Evolutionary conservation across 805 yeast species (phyloP).

Genomic region (Millerozyma acaciae): DNA sequence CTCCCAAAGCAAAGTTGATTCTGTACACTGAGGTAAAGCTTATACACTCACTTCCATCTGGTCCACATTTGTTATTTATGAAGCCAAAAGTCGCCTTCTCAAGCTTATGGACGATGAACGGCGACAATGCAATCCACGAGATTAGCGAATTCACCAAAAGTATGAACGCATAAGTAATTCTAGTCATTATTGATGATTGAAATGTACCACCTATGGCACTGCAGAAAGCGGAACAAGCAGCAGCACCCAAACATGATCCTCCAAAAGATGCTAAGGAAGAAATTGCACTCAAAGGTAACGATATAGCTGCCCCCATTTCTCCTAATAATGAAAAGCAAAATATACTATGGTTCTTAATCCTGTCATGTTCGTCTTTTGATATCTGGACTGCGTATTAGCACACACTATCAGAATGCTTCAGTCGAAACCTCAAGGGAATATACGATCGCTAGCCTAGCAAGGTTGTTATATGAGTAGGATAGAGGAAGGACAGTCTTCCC

Average conservation of each 20-base stretch:
- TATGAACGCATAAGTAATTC: conserved; percentile 79
- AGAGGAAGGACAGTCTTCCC: no score
- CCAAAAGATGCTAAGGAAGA: conserved; percentile 31
- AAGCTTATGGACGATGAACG: conserved; percentile 69
- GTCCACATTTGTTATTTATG: conserved; percentile 66
- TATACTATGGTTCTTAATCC: no score
- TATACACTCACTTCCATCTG: conserved; percentile 68
- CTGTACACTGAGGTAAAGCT: conserved; percentile 96
- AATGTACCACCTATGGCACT: conserved; percentile 53
- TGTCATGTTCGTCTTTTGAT: no score
- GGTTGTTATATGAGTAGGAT: no score
- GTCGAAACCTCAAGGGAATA: no score
- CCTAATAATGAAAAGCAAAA: no score
- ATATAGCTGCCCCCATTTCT: conserved; percentile 65
- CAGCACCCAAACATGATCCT: conserved; percentile 79
- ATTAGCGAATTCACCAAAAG: conserved; percentile 73
- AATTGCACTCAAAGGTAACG: conserved; percentile 64
- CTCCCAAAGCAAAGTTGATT: conserved; percentile 81
- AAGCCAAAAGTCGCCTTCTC: conserved; percentile 67
- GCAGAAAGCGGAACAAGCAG: conserved; percentile 63
- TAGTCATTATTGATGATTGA: conserved; percentile 75
- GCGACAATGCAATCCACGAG: conserved; percentile 91
- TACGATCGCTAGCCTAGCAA: no score
- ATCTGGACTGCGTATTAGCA: no score
- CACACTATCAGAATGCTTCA: no score